A percentile compares a stretch with the other conserved stretches of the same genome.
phyloP scores from a whole-genome alignment of 2,329 filamentous ascomycete genomes.

The Kalaharituber pfeilii region DNA sequence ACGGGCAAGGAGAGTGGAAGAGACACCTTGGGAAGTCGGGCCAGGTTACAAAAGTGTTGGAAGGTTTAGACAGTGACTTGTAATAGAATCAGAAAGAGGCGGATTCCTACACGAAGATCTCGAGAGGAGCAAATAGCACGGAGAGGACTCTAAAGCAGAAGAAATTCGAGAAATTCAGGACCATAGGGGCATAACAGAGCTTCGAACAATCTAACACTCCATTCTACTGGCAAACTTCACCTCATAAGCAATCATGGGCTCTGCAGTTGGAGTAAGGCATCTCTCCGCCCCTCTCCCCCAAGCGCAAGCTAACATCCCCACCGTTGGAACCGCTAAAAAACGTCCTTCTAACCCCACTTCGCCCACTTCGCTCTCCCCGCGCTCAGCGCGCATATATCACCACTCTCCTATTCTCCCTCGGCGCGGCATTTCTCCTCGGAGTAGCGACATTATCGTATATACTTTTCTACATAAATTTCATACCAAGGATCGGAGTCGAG shows the following conservation, averaged over 20 bases:
- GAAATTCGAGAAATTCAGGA: too few relatives aligned
- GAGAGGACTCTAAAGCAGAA: too few relatives aligned
- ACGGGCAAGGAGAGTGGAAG: too few relatives aligned
- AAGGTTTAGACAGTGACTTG: too few relatives aligned
- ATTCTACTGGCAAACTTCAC: too few relatives aligned
- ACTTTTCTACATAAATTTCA: conserved; percentile 51
- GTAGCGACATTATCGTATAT: conserved; percentile 44
- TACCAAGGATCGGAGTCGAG: conserved; percentile 46
- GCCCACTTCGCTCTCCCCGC: conserved; percentile 40
- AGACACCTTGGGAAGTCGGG: too few relatives aligned
- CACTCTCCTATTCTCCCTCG: conserved; percentile 28
- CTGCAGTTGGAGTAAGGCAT: background rate
- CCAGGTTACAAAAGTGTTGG: too few relatives aligned
- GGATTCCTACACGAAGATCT: too few relatives aligned
- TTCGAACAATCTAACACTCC: too few relatives aligned
- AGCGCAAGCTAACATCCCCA: background rate
- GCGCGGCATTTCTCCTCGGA: conserved; percentile 39
- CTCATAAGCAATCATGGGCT: background rate
- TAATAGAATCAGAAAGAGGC: too few relatives aligned
- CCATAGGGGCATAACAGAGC: too few relatives aligned
- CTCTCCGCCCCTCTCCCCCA: background rate
- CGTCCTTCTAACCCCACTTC: conserved; percentile 37
- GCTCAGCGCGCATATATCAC: conserved; percentile 49
- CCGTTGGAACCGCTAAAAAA: conserved; percentile 28
- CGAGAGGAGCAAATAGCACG: too few relatives aligned